Evolutionary conservation across 306 rosid species (phyloP), one percentile per base, ranked within the genome.

Genomic region (Ormosia emarginata): DNA sequence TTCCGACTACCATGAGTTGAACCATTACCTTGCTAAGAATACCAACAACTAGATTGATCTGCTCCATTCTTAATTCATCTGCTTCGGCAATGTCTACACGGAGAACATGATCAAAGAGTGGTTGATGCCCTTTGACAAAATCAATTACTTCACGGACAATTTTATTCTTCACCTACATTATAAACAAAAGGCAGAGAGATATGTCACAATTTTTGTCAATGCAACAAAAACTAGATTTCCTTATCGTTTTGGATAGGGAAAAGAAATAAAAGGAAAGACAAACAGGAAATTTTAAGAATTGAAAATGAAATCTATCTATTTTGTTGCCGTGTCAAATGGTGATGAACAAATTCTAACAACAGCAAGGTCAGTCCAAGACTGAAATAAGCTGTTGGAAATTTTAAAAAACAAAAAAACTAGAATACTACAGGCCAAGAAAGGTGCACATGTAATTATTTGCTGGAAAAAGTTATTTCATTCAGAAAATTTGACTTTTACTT

Each of bases 141-240:
- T 93, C 98, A 69, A 93, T 83, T 50, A 90, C 92, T 81, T 95
- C 98, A 17, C 95, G 98, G 52, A 95, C 99, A 88, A 91, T 81
- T 87, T 93, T 95, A 78, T 93, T 95, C 88, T 88, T 95, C 84
- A 95, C 94, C 99, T 95, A 72, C 71, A 41, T 69, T 56, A 62
- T 33, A 85, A 52, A 59, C 46, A 69, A 67, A 15, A 33, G 13
- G 5, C 44, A 44, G 18, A 71, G 10, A 65, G 30, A 73, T 2
- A 49, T 1, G 49, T 17, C 68, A 85, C 34, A 66, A 9, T 49
- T 76, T 64, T 66, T 34, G 32, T 55, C 67, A 79, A 69, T 64
- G 65, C 57, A 74, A 43, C 50, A 36, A 59, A 72, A 72, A n/a
- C 18, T 3, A 32, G 49, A 18, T 56, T 37, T 63, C 52, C 59